phyloP scores from a whole-genome alignment of 2,329 filamentous ascomycete species.

The Knufia petricola region DNA sequence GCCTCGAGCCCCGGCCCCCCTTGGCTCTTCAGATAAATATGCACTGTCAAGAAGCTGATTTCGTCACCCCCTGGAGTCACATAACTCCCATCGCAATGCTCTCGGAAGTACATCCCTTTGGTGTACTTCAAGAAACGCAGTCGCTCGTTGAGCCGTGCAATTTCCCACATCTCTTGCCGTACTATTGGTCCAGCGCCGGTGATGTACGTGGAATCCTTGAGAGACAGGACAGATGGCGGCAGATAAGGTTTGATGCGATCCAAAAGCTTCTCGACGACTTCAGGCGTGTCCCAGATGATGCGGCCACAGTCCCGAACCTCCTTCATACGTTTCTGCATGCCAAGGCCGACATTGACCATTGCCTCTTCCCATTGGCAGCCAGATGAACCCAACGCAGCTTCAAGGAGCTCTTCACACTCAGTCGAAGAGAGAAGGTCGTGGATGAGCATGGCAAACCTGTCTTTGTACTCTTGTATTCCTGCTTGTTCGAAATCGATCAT shows the following conservation, averaged over 20 bases:
- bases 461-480: slow-evolving; percentile 44
- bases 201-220: slow-evolving; percentile 31
- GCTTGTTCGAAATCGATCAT: slow-evolving; percentile 46
- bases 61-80: slow-evolving; percentile 45
- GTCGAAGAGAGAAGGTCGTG: slow-evolving; percentile 52
- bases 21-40: slow-evolving; percentile 46
- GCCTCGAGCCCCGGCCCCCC: slow-evolving; percentile 27
- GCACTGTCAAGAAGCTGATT: slow-evolving; percentile 45
- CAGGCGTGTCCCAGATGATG: slow-evolving; percentile 62
- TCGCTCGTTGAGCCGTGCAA: slow-evolving; percentile 55
- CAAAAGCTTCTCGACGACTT: slow-evolving; percentile 55
- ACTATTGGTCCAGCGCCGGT: slow-evolving; percentile 38
- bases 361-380: slow-evolving; percentile 54
- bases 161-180: slow-evolving; percentile 30
- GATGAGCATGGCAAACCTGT: slow-evolving; percentile 50
- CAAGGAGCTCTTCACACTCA: slow-evolving; percentile 53
- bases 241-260: slow-evolving; percentile 42
- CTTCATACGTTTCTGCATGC: slow-evolving; percentile 47
- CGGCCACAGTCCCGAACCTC: slow-evolving; percentile 61
- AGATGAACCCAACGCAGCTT: slow-evolving; percentile 40
- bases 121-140: slow-evolving; percentile 68
- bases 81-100: slow-evolving; percentile 61
- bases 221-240: slow-evolving; percentile 33
- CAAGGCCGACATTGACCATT: slow-evolving; percentile 56
- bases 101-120: slow-evolving; percentile 61